Evolutionary conservation across 495 filamentous ascomycete species (phyloP).

Genomic region (Xylaria bambusicola): DNA sequence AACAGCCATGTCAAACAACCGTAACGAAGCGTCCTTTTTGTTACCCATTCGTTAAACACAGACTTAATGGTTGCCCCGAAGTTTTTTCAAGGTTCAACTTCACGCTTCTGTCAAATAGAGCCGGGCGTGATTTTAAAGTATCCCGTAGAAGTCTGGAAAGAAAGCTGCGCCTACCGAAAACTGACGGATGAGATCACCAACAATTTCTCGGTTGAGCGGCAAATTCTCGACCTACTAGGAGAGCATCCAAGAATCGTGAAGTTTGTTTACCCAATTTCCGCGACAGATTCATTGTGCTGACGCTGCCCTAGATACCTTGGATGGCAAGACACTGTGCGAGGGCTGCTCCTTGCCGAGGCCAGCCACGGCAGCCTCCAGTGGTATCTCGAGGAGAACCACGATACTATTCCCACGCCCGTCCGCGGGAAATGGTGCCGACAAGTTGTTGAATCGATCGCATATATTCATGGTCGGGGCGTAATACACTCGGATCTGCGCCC

Average conservation of each 20-base stretch:
- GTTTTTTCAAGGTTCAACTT: no score
- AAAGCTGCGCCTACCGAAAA: no score
- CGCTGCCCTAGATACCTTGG: constrained; percentile 10
- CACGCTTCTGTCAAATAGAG: no score
- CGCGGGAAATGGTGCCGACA: constrained; percentile 11
- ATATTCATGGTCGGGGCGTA: constrained; percentile 13
- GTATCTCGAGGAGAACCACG: constrained; percentile 6
- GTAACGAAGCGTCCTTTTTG: no score
- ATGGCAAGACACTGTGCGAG: constrained; percentile 2
- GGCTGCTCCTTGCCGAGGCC: constrained; percentile 12
- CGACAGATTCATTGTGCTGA: constrained; percentile 1
- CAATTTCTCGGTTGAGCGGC: no score
- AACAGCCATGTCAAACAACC: no score
- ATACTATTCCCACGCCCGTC: constrained; percentile 4
- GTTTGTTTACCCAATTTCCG: not conserved
- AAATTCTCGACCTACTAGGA: no score
- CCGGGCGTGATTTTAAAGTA: no score
- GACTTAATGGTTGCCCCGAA: no score
- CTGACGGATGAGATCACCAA: no score
- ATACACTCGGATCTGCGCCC: constrained; percentile 9
- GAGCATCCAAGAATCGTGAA: not conserved
- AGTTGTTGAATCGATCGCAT: constrained; percentile 11
- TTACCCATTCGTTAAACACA: no score
- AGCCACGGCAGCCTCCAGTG: constrained; percentile 9
- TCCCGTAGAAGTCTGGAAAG: no score